Conservation (phyloP, 192 early-diverging fungal genomes). For the Dissophora ornata region DNA sequence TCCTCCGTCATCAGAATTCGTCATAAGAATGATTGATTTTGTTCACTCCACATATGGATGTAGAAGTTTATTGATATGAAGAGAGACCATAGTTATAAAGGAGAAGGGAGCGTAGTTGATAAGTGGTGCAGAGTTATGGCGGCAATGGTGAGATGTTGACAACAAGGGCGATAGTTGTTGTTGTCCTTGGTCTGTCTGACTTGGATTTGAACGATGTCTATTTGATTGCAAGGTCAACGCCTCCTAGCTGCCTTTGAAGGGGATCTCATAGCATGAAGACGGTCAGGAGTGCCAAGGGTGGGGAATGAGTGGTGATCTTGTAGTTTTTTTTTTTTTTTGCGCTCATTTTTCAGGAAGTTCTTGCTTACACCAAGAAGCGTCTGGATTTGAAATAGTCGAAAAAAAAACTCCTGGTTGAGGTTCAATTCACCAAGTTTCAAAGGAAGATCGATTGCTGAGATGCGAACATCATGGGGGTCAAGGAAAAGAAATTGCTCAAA, state of each 20-base stretch:
- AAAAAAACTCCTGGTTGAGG: slow-evolving; percentile 14
- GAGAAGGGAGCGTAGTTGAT: too few relatives aligned
- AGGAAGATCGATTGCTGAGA: slow-evolving; percentile 8
- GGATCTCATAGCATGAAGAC: neutral
- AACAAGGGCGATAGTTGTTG: too few relatives aligned
- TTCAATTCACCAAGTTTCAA: slow-evolving; percentile 6
- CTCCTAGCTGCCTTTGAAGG: neutral
- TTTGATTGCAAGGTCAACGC: too few relatives aligned
- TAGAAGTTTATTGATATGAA: too few relatives aligned
- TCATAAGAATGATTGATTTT: too few relatives aligned
- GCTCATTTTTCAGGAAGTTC: neutral
- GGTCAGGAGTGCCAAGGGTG: neutral
- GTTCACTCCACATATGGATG: too few relatives aligned
- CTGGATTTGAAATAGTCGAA: slow-evolving; percentile 9
- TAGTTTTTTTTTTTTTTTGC: neutral
- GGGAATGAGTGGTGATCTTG: neutral
- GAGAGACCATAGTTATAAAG: too few relatives aligned
- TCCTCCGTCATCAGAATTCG: too few relatives aligned
- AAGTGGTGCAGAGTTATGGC: too few relatives aligned
- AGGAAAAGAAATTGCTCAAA: slow-evolving; percentile 2
- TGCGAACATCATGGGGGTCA: slow-evolving; percentile 3
- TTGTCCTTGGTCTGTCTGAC: too few relatives aligned
- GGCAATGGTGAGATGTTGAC: too few relatives aligned
- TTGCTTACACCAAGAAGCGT: slow-evolving; percentile 3
- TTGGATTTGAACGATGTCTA: too few relatives aligned